Base-by-base conservation (phyloP, 169 alveolate species). In the Toxoplasma gondii region DNA sequence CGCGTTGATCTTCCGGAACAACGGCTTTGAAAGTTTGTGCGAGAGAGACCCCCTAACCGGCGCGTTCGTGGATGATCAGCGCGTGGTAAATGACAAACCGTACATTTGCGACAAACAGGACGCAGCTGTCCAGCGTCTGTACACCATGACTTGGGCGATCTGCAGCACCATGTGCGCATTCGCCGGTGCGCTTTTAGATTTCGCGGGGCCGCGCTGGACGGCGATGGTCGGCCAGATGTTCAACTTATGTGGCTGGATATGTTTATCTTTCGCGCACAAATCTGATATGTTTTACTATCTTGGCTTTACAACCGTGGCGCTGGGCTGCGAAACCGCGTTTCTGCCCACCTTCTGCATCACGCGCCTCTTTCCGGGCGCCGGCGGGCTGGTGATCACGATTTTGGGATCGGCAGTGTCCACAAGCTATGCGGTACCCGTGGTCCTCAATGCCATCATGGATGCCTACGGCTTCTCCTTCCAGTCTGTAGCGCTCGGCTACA, bases 71-170 rank as follows among this genome's bases (percentile, higher is more conserved):
- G 45, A 31, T 1, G 84, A 74, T 24, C 38, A 12, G 84, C 84
- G 84, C 49, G 27, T 7, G 45, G 4, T 24, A 29, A 16, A 36
- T 41, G 93, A 64, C 22, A 70, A 94, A 64, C 43, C 88, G 16
- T 94, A 91, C 74, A 93, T 93, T 39, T 95, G 97, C 93, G 84
- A 93, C 84, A 96, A 87, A 88, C 97, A 95, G 69, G 97, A 95
- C 49, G 94, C 95, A 70, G 94, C 93, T 34, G 97, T 95, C 38
- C 97, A 95, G 87, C 92, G 93, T 36, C 91, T 95, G 64, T 95
- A 95, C 93, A 94, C 96, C 54, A 92, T 95, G 70, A 92, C 94
- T 22, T 53, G 92, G 44, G 93, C 96, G n/a, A 91, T 95, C 22
- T 92, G 93, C 86, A 91, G 92, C 70, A 92, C 93, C 88, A 84